These are phyloP conservation scores for Bonnemaisonia californica DNA, from an alignment of 31 red algal species.

Conservation along the genomic window DNA sequence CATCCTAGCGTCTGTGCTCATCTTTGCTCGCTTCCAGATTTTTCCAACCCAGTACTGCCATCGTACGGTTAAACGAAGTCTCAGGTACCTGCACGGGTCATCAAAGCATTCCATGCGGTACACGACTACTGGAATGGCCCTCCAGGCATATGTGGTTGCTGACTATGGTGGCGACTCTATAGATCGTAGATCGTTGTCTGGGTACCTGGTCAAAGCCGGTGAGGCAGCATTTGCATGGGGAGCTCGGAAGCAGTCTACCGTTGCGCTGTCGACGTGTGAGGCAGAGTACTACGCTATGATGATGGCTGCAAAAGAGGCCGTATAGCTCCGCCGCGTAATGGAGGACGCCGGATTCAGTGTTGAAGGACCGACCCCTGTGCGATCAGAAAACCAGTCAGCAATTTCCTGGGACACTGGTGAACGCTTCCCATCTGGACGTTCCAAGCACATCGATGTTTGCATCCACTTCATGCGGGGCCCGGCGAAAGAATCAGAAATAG, in stretches of 20 bases:
- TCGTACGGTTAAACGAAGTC: no score
- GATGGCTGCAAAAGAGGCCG: constrained; percentile 18
- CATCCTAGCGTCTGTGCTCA: not conserved
- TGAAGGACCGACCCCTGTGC: not conserved
- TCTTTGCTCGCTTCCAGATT: not conserved
- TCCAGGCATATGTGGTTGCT: constrained; percentile 21
- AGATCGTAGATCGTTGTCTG: constrained; percentile 42
- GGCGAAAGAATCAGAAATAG: no score
- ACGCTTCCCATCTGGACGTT: not conserved
- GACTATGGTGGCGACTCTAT: constrained; percentile 30
- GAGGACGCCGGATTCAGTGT: not conserved
- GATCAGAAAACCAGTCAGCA: constrained; percentile 29
- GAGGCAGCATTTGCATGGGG: not conserved
- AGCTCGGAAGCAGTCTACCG: not conserved
- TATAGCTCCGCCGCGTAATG: constrained; percentile 18
- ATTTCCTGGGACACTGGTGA: constrained; percentile 32
- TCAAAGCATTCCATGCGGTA: no score
- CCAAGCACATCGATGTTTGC: no score
- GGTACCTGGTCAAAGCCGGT: constrained; percentile 21
- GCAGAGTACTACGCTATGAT: no score
- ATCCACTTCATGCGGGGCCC: no score
- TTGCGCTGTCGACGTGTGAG: no score
- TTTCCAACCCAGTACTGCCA: no score
- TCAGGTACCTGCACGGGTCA: no score
- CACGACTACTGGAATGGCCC: no score